Percentiles rank a stretch among this genome's conserved stretches.
Evolutionary conservation across 2,329 filamentous ascomycete genomes (phyloP).

Genomic region (Akanthomyces uredinophilus): DNA sequence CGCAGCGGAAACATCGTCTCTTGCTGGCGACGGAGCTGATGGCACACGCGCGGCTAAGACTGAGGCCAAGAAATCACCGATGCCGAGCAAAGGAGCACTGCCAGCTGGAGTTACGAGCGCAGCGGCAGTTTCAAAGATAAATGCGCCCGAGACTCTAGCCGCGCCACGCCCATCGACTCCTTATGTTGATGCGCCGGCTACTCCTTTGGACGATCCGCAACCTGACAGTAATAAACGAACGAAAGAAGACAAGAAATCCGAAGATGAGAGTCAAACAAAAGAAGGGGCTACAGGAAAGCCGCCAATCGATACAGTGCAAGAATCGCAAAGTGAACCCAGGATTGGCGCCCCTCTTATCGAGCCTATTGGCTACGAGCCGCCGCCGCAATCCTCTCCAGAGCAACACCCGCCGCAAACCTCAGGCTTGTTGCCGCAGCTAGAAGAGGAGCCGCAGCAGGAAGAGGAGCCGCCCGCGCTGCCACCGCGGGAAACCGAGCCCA

Average conservation of each 20-base stretch:
- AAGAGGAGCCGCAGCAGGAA: constrained; percentile 18
- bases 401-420: not conserved
- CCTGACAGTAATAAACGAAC: not conserved
- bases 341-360: not conserved
- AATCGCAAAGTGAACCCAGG: not conserved
- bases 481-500: constrained; percentile 28
- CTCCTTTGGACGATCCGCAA: not conserved
- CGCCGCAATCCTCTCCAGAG: not conserved
- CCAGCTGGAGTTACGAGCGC: not conserved
- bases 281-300: not conserved
- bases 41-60: not conserved
- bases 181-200: not conserved
- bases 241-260: not conserved
- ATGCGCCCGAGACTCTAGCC: not conserved
- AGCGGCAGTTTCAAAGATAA: not conserved
- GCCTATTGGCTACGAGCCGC: constrained; percentile 10
- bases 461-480: constrained; percentile 34
- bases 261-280: not conserved
- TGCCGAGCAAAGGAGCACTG: not conserved
- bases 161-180: not conserved
- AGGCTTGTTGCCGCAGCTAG: not conserved
- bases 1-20: too few relatives aligned
- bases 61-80: not conserved
- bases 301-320: not conserved
- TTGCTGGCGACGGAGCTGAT: too few relatives aligned